Evolutionary conservation across 495 filamentous ascomycete species (phyloP).

Genomic region (Lasiosphaeria ovina): DNA sequence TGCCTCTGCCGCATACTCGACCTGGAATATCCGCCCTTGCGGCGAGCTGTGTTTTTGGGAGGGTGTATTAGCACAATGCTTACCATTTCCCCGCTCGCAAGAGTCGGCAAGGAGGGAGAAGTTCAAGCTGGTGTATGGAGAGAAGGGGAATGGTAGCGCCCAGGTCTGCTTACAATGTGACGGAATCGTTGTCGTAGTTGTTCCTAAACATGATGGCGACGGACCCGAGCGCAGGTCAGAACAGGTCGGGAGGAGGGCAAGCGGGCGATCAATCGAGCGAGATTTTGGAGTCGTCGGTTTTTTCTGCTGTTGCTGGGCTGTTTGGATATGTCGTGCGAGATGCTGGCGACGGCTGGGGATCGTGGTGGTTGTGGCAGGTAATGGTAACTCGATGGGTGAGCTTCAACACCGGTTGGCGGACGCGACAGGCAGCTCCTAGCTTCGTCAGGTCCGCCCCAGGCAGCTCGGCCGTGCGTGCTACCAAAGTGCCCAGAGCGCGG

Average conservation of each 20-base stretch:
- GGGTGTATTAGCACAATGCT: constrained; percentile 13
- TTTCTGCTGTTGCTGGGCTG: too few species aligned
- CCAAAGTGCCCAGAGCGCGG: constrained; percentile 20
- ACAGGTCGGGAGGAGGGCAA: too few species aligned
- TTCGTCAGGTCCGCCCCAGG: constrained; percentile 27
- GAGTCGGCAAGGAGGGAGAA: neutral
- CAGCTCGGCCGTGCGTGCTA: constrained; percentile 12
- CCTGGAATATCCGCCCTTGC: constrained; percentile 98
- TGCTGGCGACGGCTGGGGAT: constrained; percentile 1
- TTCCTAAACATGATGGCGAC: constrained; percentile 86
- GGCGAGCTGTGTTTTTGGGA: constrained; percentile 68
- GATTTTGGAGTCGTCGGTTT: too few species aligned
- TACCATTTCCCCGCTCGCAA: neutral
- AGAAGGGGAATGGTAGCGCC: neutral
- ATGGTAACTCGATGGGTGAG: neutral
- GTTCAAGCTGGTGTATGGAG: neutral
- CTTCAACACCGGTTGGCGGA: constrained; percentile 5
- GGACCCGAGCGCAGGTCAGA: neutral
- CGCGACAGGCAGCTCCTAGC: constrained; percentile 34
- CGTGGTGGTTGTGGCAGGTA: neutral
- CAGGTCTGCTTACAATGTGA: constrained; percentile 78
- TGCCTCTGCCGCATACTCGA: constrained; percentile 97
- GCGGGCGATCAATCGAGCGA: too few species aligned
- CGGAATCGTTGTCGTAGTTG: constrained; percentile 99
- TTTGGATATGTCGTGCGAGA: neutral